These are phyloP conservation scores for Solanum ahanhuiri DNA, from an alignment of 257 asterid genomes.

Conservation along the genomic window DNA sequence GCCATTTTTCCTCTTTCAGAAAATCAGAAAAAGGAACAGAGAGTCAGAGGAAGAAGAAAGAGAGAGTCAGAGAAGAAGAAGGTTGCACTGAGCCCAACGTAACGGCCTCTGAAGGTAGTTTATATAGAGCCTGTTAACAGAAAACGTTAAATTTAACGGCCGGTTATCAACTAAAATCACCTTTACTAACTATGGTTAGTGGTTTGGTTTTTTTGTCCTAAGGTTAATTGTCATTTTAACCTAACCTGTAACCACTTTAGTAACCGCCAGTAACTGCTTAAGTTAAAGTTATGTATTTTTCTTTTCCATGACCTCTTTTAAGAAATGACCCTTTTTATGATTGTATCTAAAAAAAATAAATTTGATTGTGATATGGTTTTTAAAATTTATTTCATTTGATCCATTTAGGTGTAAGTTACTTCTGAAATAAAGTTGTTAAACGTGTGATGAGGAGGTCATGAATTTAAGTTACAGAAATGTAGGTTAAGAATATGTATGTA, in stretches of 20 bases:
- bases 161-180: constrained; percentile 28
- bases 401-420: neutral
- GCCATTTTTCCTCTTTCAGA: constrained; percentile 7
- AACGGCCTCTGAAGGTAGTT: constrained; percentile 41
- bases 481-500: neutral
- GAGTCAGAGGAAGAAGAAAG: constrained; percentile 3
- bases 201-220: neutral
- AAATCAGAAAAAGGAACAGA: constrained; percentile 3
- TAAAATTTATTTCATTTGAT: neutral
- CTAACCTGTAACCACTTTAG: constrained; percentile 12
- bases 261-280: constrained; percentile 34
- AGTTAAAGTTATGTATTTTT: neutral
- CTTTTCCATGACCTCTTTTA: neutral
- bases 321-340: neutral
- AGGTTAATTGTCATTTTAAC: neutral
- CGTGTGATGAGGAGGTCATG: neutral
- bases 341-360: neutral
- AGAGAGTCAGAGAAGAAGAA: constrained; percentile 9
- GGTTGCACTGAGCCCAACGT: constrained; percentile 37
- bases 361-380: neutral
- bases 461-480: neutral
- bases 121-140: constrained; percentile 38
- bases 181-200: constrained; percentile 19
- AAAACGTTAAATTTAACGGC: constrained; percentile 42
- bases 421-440: neutral